These are phyloP conservation scores for Suillus ampliporus DNA, from an alignment of 768 basidiomycete genomes.

Conservation along the genomic window DNA sequence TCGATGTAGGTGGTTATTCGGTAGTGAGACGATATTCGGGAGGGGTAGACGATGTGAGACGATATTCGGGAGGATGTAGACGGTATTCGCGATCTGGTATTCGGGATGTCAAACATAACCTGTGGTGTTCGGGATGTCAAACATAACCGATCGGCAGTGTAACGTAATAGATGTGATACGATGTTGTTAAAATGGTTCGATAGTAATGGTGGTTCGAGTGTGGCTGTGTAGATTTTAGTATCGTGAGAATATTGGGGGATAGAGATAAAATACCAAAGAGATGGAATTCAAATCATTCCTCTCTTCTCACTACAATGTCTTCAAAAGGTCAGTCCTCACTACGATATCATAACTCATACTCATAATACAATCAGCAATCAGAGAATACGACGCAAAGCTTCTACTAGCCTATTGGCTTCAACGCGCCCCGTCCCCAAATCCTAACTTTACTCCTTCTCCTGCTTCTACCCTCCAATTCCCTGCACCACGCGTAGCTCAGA, in stretches of 20 bases:
- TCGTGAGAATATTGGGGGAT: slow-evolving; percentile 38
- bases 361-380: slow-evolving; percentile 64
- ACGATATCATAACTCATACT: too few species aligned
- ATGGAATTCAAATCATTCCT: slow-evolving; percentile 7
- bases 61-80: too few species aligned
- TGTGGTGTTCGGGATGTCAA: too few species aligned
- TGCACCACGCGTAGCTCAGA: slow-evolving; percentile 80
- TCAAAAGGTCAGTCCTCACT: slow-evolving; percentile 29
- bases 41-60: too few species aligned
- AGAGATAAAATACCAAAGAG: background rate
- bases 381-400: slow-evolving; percentile 99
- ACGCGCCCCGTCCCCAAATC: slow-evolving; percentile 80
- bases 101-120: too few species aligned
- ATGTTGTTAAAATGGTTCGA: slow-evolving; percentile 1
- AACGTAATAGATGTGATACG: too few species aligned
- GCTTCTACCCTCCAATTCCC: slow-evolving; percentile 56
- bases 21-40: too few species aligned
- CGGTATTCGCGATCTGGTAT: too few species aligned
- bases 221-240: slow-evolving; percentile 35
- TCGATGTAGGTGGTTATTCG: too few species aligned
- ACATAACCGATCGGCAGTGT: too few species aligned
- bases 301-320: slow-evolving; percentile 29
- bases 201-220: slow-evolving; percentile 8
- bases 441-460: slow-evolving; percentile 57
- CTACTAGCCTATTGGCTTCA: slow-evolving; percentile 97